Evolutionary conservation across 2,329 filamentous ascomycete genomes (phyloP), one percentile per base, ranked within the genome.

Genomic region (Penicillium freii): DNA sequence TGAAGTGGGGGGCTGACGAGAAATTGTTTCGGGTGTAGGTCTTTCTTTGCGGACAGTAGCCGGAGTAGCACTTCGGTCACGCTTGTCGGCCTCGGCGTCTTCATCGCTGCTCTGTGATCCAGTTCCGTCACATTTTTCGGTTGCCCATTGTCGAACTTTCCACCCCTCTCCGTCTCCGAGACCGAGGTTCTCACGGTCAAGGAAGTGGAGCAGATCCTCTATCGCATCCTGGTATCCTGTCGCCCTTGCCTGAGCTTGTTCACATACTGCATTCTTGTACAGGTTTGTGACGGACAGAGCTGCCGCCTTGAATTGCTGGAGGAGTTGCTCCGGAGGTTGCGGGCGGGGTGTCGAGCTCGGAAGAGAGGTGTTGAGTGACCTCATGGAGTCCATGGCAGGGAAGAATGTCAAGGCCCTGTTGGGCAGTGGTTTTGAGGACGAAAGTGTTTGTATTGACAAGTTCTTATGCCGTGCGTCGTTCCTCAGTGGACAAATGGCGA

Each of bases 161-260:
- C 83, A 86, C 8, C 85, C 91, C 73, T 96, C 92, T 15, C 90
- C 90, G 73, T 94, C 90, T 47, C 82, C 84, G 13, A 94, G 71
- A 0, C 91, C 91, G 54, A 96, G 81, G 62, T 90, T 86, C 70
- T 92, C 87, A 69, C 85, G 88, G 71, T 97, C 92, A 53, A 97
- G 78, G 65, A 96, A 95, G 17, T 82, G 77, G n/a, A 97, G 78
- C 5, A 99, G 80, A 65, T 97, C 93, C 62, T 97, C 91, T 38
- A 99, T 80, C 38, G 92, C 95, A 71, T 97, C 92, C 73, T 97
- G 92, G 68, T 97, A 97, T 27, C 94, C 94, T 39, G 92, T 88
- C 50, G 84, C 78, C 49, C 90, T 86, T 46, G 91, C 87, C 68
- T 87, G 87, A 49, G 87, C 82, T 72, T 94, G 87, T 48, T 90